Conservation (phyloP, 768 basidiomycete genomes). For the Leccinellum luteum region DNA sequence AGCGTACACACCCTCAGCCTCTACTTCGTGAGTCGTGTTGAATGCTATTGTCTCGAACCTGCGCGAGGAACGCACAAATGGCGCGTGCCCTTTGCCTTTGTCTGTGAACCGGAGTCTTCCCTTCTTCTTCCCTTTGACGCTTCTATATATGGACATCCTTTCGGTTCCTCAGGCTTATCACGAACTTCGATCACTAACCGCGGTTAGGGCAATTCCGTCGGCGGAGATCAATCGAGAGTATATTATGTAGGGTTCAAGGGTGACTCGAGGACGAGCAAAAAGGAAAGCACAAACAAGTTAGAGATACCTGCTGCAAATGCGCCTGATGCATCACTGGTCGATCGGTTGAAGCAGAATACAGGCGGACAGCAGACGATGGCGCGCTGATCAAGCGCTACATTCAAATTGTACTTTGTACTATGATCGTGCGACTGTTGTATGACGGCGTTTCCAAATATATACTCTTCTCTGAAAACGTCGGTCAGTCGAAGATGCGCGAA, state of each 20-base stretch:
- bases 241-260: conserved; percentile 88
- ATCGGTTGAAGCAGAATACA: conserved; percentile 55
- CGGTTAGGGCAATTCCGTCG: conserved; percentile 60
- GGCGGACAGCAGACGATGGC: conserved; percentile 66
- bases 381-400: conserved; percentile 29
- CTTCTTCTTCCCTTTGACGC: conserved; percentile 13
- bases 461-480: no score
- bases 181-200: conserved; percentile 1
- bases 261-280: conserved; percentile 51
- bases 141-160: conserved; percentile 19
- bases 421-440: background rate
- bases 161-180: conserved; percentile 14
- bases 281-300: conserved; percentile 59
- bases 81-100: conserved; percentile 16
- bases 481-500: conserved; percentile 26
- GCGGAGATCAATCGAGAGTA: conserved; percentile 61
- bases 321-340: conserved; percentile 66
- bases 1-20: conserved; percentile 72
- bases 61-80: background rate
- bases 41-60: conserved; percentile 3
- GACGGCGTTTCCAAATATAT: no score
- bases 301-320: conserved; percentile 81
- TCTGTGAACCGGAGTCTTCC: background rate
- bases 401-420: background rate
- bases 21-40: conserved; percentile 64